These are phyloP conservation scores for Crataegus laevigata DNA, from an alignment of 306 rosid genomes.

Conservation along the genomic window DNA sequence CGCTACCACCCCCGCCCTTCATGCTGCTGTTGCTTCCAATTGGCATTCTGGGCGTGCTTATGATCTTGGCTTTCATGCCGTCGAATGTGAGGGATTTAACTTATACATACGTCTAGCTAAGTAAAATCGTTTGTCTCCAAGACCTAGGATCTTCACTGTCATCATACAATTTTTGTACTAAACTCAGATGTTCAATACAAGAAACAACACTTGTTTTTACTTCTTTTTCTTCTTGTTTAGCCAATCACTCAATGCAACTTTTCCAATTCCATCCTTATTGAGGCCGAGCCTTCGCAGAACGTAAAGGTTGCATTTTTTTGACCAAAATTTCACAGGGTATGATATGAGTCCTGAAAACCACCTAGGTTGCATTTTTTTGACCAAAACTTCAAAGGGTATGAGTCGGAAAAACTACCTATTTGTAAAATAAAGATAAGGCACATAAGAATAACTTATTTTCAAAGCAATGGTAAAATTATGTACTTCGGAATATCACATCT, in stretches of 20 bases:
- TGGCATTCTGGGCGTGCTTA: slow-evolving; percentile 36
- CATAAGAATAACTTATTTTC: too few species aligned
- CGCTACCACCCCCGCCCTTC: slow-evolving; percentile 50
- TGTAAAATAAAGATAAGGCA: too few species aligned
- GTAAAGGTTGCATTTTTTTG: too few species aligned
- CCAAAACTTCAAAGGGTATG: too few species aligned
- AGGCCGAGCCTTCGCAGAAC: too few species aligned
- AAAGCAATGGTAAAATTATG: too few species aligned
- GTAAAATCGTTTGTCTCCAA: background rate
- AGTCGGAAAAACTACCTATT: too few species aligned
- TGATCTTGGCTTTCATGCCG: slow-evolving; percentile 56
- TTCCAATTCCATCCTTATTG: too few species aligned
- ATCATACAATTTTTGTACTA: slow-evolving; percentile 19
- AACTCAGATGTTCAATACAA: slow-evolving; percentile 1
- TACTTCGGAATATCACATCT: too few species aligned
- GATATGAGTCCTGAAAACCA: too few species aligned
- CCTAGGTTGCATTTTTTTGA: too few species aligned
- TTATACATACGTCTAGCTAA: slow-evolving; percentile 26
- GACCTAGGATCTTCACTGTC: background rate
- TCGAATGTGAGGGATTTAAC: slow-evolving; percentile 36
- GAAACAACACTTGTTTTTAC: background rate
- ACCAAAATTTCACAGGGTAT: too few species aligned
- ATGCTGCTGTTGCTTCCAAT: slow-evolving; percentile 45
- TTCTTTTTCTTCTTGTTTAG: background rate
- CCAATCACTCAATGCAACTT: background rate